phyloP scores from a whole-genome alignment of 495 filamentous ascomycete species.

The Haplographium delicatum region DNA sequence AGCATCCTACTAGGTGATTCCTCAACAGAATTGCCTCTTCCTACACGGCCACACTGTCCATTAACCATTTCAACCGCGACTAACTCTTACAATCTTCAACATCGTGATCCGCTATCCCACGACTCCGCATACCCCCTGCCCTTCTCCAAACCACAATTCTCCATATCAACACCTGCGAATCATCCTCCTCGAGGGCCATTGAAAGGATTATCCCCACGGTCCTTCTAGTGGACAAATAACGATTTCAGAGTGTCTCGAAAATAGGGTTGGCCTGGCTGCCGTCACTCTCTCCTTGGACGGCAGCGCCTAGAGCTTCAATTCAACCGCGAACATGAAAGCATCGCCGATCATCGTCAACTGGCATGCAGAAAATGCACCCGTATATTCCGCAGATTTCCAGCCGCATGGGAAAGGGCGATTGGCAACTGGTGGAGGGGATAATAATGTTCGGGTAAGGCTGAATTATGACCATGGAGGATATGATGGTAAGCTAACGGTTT shows the following conservation, averaged over 20 bases:
- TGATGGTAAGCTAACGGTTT: conserved; percentile 1
- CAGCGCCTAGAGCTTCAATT: conserved; percentile 5
- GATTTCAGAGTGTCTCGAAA: neutral
- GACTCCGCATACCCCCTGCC: neutral
- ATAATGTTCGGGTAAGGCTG: conserved; percentile 92
- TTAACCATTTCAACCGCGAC: no score
- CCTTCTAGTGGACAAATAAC: neutral
- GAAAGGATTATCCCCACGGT: neutral
- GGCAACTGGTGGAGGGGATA: conserved; percentile 93
- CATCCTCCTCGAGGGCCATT: no score
- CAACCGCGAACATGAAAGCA: conserved; percentile 63
- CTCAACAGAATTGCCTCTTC: no score
- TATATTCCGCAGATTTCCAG: conserved; percentile 95
- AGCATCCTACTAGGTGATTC: no score
- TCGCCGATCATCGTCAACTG: conserved; percentile 88
- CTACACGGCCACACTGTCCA: no score
- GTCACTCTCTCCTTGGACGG: conserved; percentile 7
- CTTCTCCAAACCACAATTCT: conserved; percentile 1
- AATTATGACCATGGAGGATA: neutral
- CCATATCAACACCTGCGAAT: neutral
- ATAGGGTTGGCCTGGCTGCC: conserved; percentile 6
- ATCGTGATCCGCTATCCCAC: neutral
- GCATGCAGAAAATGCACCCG: conserved; percentile 92
- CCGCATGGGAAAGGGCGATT: conserved; percentile 81
- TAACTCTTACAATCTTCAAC: no score